A percentile compares a stretch with the other conserved stretches of the same genome.
phyloP scores from a whole-genome alignment of 805 yeast genomes.

The Spathaspora boniae region DNA sequence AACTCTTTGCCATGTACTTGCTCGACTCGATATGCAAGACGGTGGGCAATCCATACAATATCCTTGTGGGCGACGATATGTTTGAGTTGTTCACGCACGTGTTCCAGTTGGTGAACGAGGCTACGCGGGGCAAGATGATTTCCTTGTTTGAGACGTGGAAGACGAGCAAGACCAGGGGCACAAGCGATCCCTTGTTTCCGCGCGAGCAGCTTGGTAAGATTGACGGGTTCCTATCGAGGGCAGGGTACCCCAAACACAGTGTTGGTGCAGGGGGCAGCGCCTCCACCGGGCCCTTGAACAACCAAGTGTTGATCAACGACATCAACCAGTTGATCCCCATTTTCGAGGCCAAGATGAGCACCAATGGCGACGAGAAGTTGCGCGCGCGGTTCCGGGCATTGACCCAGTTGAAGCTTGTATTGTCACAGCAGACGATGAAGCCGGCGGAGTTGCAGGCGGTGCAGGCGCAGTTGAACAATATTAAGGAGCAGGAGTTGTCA shows the following conservation, averaged over 20 bases:
- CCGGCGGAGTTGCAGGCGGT: slow-evolving; percentile 34
- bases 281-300: not conserved
- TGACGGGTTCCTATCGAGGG: slow-evolving; percentile 59
- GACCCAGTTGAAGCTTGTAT: slow-evolving; percentile 38
- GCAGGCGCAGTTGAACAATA: slow-evolving; percentile 33
- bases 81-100: slow-evolving; percentile 70
- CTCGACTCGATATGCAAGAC: slow-evolving; percentile 90
- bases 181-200: slow-evolving; percentile 72
- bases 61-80: slow-evolving; percentile 65
- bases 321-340: slow-evolving; percentile 39
- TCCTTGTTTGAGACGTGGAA: slow-evolving; percentile 89
- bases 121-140: slow-evolving; percentile 67
- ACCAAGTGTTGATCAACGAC: slow-evolving; percentile 24
- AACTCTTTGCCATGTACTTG: slow-evolving; percentile 78
- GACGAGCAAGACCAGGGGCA: slow-evolving; percentile 51
- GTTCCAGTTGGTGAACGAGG: slow-evolving; percentile 74
- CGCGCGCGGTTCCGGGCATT: slow-evolving; percentile 44
- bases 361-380: slow-evolving; percentile 43
- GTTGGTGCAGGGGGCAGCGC: too few relatives aligned
- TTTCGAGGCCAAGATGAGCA: slow-evolving; percentile 36
- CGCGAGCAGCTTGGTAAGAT: slow-evolving; percentile 65
- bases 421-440: slow-evolving; percentile 34
- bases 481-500: slow-evolving; percentile 30
- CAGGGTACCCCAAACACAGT: slow-evolving; percentile 18
- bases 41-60: slow-evolving; percentile 87